Conservation (phyloP, 495 filamentous ascomycete genomes). For the Entonaema liquescens region DNA sequence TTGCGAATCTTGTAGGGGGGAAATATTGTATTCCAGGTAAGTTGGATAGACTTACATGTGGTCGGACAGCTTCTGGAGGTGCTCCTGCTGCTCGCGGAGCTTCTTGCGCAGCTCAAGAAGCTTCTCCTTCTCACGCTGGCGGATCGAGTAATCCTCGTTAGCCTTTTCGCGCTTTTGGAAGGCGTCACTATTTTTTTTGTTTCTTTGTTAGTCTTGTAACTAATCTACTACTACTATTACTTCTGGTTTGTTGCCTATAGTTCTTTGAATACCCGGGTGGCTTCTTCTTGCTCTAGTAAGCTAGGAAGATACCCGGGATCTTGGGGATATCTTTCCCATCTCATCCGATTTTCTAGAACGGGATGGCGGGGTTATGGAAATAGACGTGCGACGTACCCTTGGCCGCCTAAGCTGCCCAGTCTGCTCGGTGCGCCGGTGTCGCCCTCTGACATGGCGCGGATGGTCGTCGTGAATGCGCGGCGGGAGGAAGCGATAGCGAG, state of each 20-base stretch:
- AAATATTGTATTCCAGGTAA: neutral
- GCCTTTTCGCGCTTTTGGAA: slow-evolving; percentile 93
- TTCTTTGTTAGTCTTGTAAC: slow-evolving; percentile 17
- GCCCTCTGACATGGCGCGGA: slow-evolving; percentile 69
- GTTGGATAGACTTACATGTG: slow-evolving; percentile 72
- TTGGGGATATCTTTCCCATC: neutral
- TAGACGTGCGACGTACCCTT: slow-evolving; percentile 49
- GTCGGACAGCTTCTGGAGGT: slow-evolving; percentile 82
- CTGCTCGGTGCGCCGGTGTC: slow-evolving; percentile 72
- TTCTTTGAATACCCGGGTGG: neutral
- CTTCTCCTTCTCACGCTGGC: slow-evolving; percentile 87
- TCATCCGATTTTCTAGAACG: neutral
- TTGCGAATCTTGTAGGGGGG: neutral
- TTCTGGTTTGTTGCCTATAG: neutral
- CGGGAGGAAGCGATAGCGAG: slow-evolving; percentile 57
- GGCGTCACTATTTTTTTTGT: slow-evolving; percentile 71
- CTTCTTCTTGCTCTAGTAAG: neutral
- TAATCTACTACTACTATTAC: neutral
- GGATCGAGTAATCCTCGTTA: slow-evolving; percentile 82
- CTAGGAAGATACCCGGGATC: neutral
- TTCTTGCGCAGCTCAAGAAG: slow-evolving; percentile 76
- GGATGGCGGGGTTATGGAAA: slow-evolving; percentile 1
- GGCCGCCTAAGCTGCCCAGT: slow-evolving; percentile 49
- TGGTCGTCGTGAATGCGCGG: slow-evolving; percentile 68
- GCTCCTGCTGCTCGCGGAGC: slow-evolving; percentile 78